Evolutionary conservation across 306 rosid species (phyloP), one percentile per base, ranked within the genome.

Genomic region (Pyrus communis): DNA sequence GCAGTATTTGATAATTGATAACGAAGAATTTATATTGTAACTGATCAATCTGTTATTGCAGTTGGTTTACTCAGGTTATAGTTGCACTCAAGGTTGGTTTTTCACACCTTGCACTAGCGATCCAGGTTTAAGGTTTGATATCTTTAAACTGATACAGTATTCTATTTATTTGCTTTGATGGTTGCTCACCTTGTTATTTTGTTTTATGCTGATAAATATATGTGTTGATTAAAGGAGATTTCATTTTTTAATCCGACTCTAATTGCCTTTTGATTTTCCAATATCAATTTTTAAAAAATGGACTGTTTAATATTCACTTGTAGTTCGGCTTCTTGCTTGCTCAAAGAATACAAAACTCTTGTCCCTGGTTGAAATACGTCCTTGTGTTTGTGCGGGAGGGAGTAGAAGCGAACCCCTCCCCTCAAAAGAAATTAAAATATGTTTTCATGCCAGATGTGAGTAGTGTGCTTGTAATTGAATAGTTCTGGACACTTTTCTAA

Each of bases 81-180:
- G 96, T 80, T 96, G 99, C 80, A 85, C 93, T 62, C 99, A 96
- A 78, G 99, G 99, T 19, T 96, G 98, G 98, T 91, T 96, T 89
- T 86, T 96, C 89, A 96, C 98, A 49, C 91, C 99, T 79, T 96
- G 99, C 81, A 14, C 89, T 25, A 91, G 93, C 76, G 81, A 86
- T 85, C 99, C 99, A 60, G 76, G 90, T 85, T 91, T 96, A 89
- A 92, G 99, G 99, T 89, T 74, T 59, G 86, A 79, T 80, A 70
- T 75, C 66, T 77, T 57, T 51, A 68, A 58, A 64, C 67, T 46
- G 54, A 75, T 49, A 61, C 84, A 78, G 70, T 63, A 72, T 70
- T 80, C 75, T 55, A 49, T 70, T 54, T 70, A 7, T 70, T 54
- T 73, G 5, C 31, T 73, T 22, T 77, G 74, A 57, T 61, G 65